Conservation (phyloP, 768 basidiomycete species). For the Gloeostereum incarnatum region DNA sequence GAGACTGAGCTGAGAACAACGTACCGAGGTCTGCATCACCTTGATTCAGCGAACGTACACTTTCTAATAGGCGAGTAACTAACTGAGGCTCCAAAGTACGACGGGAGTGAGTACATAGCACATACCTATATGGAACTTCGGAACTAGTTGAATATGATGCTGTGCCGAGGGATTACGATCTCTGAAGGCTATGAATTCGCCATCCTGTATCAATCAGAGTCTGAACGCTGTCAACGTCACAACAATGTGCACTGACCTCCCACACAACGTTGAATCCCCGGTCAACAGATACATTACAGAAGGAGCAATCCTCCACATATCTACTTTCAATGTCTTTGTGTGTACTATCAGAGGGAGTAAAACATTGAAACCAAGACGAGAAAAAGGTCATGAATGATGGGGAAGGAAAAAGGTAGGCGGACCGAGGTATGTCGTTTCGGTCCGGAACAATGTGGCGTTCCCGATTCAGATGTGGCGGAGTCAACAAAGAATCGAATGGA, state of each 20-base stretch:
- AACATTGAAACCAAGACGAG: no score
- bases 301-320: slow-evolving; percentile 24
- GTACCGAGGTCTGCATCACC: slow-evolving; percentile 42
- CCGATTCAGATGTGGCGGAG: no score
- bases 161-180: slow-evolving; percentile 39
- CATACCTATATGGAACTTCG: slow-evolving; percentile 43
- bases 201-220: slow-evolving; percentile 27
- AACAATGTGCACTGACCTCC: slow-evolving; percentile 25
- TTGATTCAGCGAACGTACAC: slow-evolving; percentile 36
- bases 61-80: no score
- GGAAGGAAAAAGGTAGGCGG: no score
- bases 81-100: no score
- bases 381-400: no score
- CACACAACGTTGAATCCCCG: slow-evolving; percentile 39
- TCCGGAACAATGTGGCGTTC: no score
- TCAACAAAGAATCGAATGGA: no score
- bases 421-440: no score
- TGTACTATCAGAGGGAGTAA: no score
- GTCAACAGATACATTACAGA: slow-evolving; percentile 32
- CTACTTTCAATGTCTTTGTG: no score
- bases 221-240: neutral
- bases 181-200: slow-evolving; percentile 38
- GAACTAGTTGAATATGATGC: slow-evolving; percentile 42
- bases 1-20: slow-evolving; percentile 5
- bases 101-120: slow-evolving; percentile 5